Conservation (phyloP, 352 stramenopile species). For the Globisporangium solare region DNA sequence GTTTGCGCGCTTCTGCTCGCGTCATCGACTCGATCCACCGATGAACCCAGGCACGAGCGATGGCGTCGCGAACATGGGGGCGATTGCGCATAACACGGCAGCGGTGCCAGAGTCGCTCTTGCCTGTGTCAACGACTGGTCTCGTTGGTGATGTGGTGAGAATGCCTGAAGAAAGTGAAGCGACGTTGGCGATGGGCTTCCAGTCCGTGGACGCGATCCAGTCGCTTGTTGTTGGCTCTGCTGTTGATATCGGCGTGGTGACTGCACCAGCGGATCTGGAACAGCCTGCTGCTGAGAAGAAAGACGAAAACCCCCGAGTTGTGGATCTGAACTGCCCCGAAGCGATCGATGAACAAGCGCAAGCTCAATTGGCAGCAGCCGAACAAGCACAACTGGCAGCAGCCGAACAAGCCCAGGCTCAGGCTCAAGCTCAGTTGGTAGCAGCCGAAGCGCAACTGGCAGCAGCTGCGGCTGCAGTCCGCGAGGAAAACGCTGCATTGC, state of each 20-base stretch:
- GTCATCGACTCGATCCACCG: conserved; percentile 71
- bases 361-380: background rate
- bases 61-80: background rate
- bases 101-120: background rate
- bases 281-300: conserved; percentile 4
- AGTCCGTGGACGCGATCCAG: conserved; percentile 8
- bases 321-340: conserved; percentile 31
- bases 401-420: background rate
- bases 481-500: background rate
- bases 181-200: conserved; percentile 10
- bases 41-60: conserved; percentile 17
- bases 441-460: background rate
- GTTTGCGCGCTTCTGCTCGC: conserved; percentile 86
- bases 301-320: conserved; percentile 5
- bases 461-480: background rate
- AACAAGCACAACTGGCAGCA: background rate
- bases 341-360: conserved; percentile 35
- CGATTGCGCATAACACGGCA: conserved; percentile 3
- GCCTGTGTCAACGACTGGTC: conserved; percentile 1
- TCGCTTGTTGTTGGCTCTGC: conserved; percentile 9
- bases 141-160: conserved; percentile 4
- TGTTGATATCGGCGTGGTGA: conserved; percentile 15
- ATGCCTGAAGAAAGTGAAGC: conserved; percentile 2
- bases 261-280: conserved; percentile 15
- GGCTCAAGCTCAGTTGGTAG: background rate